Evolutionary conservation across 2,329 filamentous ascomycete species (phyloP).

Genomic region (Diaporthe eres): DNA sequence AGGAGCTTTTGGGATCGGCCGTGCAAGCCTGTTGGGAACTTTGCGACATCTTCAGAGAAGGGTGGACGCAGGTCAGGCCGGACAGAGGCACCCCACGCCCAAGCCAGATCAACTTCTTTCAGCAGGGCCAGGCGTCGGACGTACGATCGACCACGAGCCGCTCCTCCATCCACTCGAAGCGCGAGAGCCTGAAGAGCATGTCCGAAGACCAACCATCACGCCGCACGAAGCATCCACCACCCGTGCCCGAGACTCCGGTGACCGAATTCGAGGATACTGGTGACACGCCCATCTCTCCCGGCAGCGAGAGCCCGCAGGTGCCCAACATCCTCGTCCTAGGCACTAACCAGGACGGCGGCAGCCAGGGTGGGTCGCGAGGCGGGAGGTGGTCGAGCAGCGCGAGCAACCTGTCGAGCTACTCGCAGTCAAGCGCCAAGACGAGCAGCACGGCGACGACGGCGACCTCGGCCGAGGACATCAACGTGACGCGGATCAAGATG

Average conservation of each 20-base stretch:
- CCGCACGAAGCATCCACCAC: conserved; percentile 57
- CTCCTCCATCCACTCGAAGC: conserved; percentile 65
- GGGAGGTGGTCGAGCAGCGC: conserved; percentile 87
- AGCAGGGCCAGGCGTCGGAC: conserved; percentile 58
- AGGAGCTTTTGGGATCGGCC: conserved; percentile 87
- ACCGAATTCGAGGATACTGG: conserved; percentile 97
- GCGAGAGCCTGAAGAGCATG: conserved; percentile 65
- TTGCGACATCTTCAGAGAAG: conserved; percentile 92
- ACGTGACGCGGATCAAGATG: conserved; percentile 82
- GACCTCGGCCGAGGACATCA: conserved; percentile 78
- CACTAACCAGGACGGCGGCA: conserved; percentile 70
- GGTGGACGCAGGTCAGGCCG: conserved; percentile 90
- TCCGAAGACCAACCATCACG: conserved; percentile 59
- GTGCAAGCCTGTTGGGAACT: conserved; percentile 96
- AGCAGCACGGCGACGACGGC: conserved; percentile 81
- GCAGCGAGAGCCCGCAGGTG: conserved; percentile 80
- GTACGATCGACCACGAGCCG: conserved; percentile 59
- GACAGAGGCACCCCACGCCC: conserved; percentile 89
- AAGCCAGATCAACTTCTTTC: conserved; percentile 81
- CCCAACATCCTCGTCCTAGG: conserved; percentile 92
- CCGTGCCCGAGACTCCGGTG: conserved; percentile 88
- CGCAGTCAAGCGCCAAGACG: conserved; percentile 75
- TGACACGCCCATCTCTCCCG: conserved; percentile 86
- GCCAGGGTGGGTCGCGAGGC: conserved; percentile 57
- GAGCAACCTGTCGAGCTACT: conserved; percentile 84